A percentile compares a stretch with the other conserved stretches of the same genome.
Evolutionary conservation across 371 early-diverging fungal genomes (phyloP).

Genomic region (Dinochytrium kinnereticum): DNA sequence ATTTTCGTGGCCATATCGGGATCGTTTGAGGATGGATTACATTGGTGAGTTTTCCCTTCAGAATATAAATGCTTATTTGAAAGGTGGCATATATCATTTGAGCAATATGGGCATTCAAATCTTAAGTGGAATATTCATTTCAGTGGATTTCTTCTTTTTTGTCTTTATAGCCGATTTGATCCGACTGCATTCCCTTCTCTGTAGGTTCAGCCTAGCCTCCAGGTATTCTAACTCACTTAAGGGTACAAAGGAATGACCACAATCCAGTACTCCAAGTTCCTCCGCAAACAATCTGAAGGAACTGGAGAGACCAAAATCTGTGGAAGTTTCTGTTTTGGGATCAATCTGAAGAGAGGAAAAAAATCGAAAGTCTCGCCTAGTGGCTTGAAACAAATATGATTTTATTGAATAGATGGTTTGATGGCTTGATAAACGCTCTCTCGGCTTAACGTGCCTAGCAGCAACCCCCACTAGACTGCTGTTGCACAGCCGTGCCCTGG

Average conservation of each 20-base stretch:
- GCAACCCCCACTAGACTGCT: conserved; percentile 43
- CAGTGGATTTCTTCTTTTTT: conserved; percentile 16
- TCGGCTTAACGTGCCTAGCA: conserved; percentile 30
- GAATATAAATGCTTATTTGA: no score
- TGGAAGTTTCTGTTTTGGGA: background rate
- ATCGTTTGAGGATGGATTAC: background rate
- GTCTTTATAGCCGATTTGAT: conserved; percentile 36
- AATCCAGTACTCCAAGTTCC: conserved; percentile 34
- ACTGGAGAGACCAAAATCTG: background rate
- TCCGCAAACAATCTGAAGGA: background rate
- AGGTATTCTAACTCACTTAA: background rate
- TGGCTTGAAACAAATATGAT: background rate
- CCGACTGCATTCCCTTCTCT: conserved; percentile 37
- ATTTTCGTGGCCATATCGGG: background rate
- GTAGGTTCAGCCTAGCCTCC: conserved; percentile 26
- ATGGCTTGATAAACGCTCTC: background rate
- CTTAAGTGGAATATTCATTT: background rate
- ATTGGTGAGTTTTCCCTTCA: background rate
- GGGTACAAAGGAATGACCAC: conserved; percentile 44
- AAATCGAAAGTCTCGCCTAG: background rate
- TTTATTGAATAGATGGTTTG: background rate
- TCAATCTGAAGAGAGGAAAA: background rate
- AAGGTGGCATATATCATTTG: no score
- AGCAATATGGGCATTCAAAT: conserved; percentile 5
- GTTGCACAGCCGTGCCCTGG: conserved; percentile 32